phyloP scores from a whole-genome alignment of 2,329 filamentous ascomycete species.

The Penicillium palitans region DNA sequence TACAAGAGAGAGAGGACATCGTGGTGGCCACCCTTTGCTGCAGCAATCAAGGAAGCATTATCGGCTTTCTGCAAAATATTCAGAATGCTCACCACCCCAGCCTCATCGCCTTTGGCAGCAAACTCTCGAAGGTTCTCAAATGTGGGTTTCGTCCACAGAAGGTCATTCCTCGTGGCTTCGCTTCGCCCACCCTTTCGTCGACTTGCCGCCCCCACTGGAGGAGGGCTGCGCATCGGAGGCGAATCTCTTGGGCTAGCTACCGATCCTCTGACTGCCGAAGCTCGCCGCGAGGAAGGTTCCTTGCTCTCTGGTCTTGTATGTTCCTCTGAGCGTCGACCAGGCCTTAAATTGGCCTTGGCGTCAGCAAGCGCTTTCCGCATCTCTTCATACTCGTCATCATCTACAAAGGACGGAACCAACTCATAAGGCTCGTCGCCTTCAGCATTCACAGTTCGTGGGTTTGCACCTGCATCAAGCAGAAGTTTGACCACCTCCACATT shows the following conservation, averaged over 20 bases:
- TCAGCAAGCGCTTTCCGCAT: conserved; percentile 70
- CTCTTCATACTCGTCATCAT: conserved; percentile 67
- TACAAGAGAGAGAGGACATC: conserved; percentile 78
- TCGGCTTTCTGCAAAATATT: conserved; percentile 62
- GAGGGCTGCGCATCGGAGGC: conserved; percentile 47
- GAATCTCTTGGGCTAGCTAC: conserved; percentile 43
- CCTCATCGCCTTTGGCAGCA: conserved; percentile 52
- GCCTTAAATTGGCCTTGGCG: conserved; percentile 58
- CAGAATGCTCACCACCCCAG: conserved; percentile 51
- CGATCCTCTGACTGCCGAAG: conserved; percentile 41
- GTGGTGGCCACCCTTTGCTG: conserved; percentile 87
- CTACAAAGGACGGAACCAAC: conserved; percentile 70
- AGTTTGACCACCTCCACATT: conserved; percentile 85
- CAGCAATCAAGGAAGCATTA: conserved; percentile 83
- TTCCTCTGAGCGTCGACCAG: conserved; percentile 47
- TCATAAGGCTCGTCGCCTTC: conserved; percentile 90
- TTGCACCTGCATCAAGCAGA: conserved; percentile 80
- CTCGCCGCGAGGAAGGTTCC: conserved; percentile 43
- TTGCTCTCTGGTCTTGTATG: conserved; percentile 37
- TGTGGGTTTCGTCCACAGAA: conserved; percentile 53
- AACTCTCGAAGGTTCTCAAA: conserved; percentile 51
- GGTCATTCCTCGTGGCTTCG: conserved; percentile 51
- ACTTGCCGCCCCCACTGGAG: conserved; percentile 32
- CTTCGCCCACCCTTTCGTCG: conserved; percentile 51
- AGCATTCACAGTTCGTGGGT: conserved; percentile 88